phyloP scores from a whole-genome alignment of 345 rosid genomes.

The Aegle marmelos region DNA sequence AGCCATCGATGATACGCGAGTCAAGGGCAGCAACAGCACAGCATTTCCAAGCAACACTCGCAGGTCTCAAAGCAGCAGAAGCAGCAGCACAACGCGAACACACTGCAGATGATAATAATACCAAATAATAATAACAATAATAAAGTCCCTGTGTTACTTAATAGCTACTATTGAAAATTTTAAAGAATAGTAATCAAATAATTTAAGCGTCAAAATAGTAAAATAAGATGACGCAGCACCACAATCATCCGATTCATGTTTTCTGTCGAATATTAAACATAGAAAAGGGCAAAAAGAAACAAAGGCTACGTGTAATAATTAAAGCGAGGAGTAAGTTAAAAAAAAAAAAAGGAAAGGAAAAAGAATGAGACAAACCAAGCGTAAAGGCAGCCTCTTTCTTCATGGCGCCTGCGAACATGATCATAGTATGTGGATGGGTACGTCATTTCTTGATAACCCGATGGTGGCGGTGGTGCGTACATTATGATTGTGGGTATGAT shows the following conservation, averaged over 20 bases:
- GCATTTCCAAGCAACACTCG: constrained; percentile 29
- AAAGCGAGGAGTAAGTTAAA: background rate
- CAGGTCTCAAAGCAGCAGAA: constrained; percentile 40
- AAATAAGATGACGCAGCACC: too few species aligned
- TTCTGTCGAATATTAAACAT: background rate
- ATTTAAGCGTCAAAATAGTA: too few species aligned
- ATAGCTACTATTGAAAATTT: too few species aligned
- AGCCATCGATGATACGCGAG: background rate
- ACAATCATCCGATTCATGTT: background rate
- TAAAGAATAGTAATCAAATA: too few species aligned
- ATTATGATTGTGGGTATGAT: constrained; percentile 2
- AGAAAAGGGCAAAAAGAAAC: background rate
- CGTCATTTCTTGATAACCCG: constrained; percentile 23
- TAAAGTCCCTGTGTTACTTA: too few species aligned
- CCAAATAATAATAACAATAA: background rate
- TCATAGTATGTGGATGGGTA: constrained; percentile 3
- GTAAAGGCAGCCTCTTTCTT: constrained; percentile 34
- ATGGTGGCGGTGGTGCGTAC: constrained; percentile 28
- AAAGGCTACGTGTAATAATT: background rate
- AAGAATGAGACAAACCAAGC: constrained; percentile 24
- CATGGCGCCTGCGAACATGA: constrained; percentile 27
- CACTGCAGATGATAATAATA: constrained; percentile 13
- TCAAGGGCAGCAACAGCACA: constrained; percentile 31
- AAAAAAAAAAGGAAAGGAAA: too few species aligned
- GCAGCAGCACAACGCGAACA: constrained; percentile 43